Evolutionary conservation across 352 stramenopile genomes (phyloP), one percentile per base, ranked within the genome.

Genomic region (Globisporangium recalcitrans): DNA sequence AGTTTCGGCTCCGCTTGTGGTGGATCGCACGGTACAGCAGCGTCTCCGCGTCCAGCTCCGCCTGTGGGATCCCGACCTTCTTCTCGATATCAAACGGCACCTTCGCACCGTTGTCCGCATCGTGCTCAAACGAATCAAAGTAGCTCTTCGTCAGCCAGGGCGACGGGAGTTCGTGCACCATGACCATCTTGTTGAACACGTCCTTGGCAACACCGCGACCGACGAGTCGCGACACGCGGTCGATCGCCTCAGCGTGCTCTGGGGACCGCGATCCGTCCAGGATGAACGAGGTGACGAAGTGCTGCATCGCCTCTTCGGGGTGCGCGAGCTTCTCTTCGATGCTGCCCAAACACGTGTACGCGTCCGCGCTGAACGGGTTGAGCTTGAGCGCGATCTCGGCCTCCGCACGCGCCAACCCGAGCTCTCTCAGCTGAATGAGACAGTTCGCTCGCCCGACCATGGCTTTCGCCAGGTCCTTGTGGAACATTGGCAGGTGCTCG

Each of bases 111-210:
- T 84, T 75, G 62, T 95, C 84, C 9, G 71, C 72, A 52, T 95
- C 85, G 54, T 91, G 82, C 65, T 89, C 81, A 36, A 95, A 93
- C 32, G 82, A 82, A 47, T 91, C 80, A 65, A 95, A 93, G 71
- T 95, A 95, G 69, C 85, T 95, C 9, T 88, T 62, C 34, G 92
- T 82, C 27, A 95, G 75, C 85, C 84, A 95, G 19, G 69, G 57
- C 13, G 83, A 88, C 31, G 84, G 85, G 10, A 93, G 69, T n/a
- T 89, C 78, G 60, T 90, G 83, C 26, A 82, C 68, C 64, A 83
- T 78, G 38, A 86, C 70, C 80, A 93, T 91, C 14, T 73, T 70
- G 4, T 72, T 73, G 57, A 92, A 95, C 19, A 87, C 72, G 29
- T 75, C 64, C 58, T 89, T 91, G 26, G 85, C 85, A 31, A 84